Evolutionary conservation across 108 stramenopile genomes (phyloP), one percentile per base, ranked within the genome.

Genomic region (Pseudonitzschia multistriata): DNA sequence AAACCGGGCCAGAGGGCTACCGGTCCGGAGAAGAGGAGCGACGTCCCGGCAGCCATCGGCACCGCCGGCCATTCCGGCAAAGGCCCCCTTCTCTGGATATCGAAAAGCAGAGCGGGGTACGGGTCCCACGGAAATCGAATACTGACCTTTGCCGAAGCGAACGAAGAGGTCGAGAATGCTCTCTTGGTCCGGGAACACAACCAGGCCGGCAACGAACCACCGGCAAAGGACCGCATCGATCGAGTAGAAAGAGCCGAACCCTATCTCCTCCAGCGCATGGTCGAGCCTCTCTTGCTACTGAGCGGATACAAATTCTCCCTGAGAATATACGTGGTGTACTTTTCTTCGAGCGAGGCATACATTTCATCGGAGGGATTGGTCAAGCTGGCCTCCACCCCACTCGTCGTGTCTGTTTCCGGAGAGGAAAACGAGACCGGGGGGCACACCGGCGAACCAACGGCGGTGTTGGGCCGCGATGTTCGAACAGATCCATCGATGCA

Each of bases 101-200:
- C 78, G 31, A 91, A 91, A 70, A 68, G 74, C n/a, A 56, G 86
- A 33, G 62, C 86, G n/a, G 87, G 90, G 28, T 91, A 91, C 73
- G 90, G 87, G 0, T 85, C 83, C 0, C 84, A 91, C 68, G 90
- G 90, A n/a, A 91, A 91, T 73, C 55, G 35, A 8, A 71, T 91
- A 45, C 65, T 81, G 29, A 60, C 74, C 17, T n/a, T 59, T 10
- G 27, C 63, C 13, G 83, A 85, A 62, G 64, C 47, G 21, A 19
- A 30, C 11, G 54, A 55, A 30, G 21, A 14, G 6, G 34, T 59
- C 5, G n/a, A n/a, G 28, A 34, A 68, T 21, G 56, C 35, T 35
- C 27, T 50, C 30, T 30, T 3, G 67, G 52, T 5, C 14, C 17
- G 25, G 22, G 13, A 1, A 24, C 33, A 1, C 13, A 5, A 4